Conservation (phyloP, 805 yeast species). For the Ogataea trehaloabstinens region DNA sequence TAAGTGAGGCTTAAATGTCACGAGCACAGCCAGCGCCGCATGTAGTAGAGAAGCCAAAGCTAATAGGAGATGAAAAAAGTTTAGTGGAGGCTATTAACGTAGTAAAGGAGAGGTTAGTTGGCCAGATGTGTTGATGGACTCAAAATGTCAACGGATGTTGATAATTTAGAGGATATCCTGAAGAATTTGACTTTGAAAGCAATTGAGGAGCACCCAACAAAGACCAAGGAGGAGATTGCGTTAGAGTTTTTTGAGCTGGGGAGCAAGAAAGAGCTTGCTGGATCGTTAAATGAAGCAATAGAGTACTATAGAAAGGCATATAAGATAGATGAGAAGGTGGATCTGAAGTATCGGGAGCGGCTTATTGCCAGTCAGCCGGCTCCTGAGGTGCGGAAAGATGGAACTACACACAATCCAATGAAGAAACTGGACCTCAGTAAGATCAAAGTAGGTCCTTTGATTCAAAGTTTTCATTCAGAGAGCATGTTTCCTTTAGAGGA, state of each 20-base stretch:
- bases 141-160: constrained; percentile 11
- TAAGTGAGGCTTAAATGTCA: too few relatives aligned
- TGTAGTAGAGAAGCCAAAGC: background rate
- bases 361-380: constrained; percentile 31
- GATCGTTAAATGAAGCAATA: constrained; percentile 81
- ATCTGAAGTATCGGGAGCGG: constrained; percentile 60
- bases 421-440: constrained; percentile 37
- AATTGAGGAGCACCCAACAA: constrained; percentile 30
- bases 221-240: constrained; percentile 42
- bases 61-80: background rate
- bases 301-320: constrained; percentile 69
- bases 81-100: too few relatives aligned
- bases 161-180: constrained; percentile 22
- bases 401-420: constrained; percentile 6
- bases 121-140: too few relatives aligned
- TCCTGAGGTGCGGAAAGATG: constrained; percentile 21
- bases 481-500: constrained; percentile 27
- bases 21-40: too few relatives aligned
- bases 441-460: constrained; percentile 41
- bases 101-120: too few relatives aligned
- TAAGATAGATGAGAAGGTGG: constrained; percentile 58
- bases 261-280: constrained; percentile 66
- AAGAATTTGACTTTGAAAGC: constrained; percentile 23
- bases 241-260: constrained; percentile 67
- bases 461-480: constrained; percentile 35